A percentile compares a stretch with the other conserved stretches of the same genome.
These are phyloP conservation scores for Colletotrichum sp. DNA, from an alignment of 2,329 filamentous ascomycete genomes.

Conservation along the genomic window DNA sequence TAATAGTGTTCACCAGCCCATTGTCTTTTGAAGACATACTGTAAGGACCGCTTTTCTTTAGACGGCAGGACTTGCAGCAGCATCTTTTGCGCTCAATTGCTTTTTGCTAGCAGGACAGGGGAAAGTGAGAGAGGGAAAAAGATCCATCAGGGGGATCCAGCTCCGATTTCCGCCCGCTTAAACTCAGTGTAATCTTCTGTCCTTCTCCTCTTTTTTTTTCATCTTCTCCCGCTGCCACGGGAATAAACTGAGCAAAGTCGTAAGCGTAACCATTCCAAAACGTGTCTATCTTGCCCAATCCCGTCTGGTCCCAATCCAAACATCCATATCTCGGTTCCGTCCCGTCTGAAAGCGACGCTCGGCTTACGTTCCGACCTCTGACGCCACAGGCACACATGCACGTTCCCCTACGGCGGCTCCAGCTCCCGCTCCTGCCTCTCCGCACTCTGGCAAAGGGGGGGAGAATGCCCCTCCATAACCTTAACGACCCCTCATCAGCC, in stretches of 20 bases:
- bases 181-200: neutral
- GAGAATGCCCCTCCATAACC: constrained; percentile 24
- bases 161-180: constrained; percentile 1
- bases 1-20: neutral
- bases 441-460: constrained; percentile 21
- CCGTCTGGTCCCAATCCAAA: constrained; percentile 1
- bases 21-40: neutral
- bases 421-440: constrained; percentile 23
- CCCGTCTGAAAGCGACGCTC: constrained; percentile 11
- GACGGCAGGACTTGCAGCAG: neutral
- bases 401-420: constrained; percentile 19
- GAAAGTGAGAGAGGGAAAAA: neutral
- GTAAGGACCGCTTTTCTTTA: neutral
- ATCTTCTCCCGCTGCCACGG: neutral
- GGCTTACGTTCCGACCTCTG: constrained; percentile 20
- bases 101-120: neutral
- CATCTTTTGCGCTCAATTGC: neutral
- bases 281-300: neutral
- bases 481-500: constrained; percentile 24
- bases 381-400: constrained; percentile 23
- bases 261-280: constrained; percentile 10
- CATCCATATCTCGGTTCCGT: neutral
- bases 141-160: neutral
- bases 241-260: constrained; percentile 11
- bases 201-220: neutral